A percentile compares a stretch with the other conserved stretches of the same genome.
Evolutionary conservation across 2,329 filamentous ascomycete species (phyloP).

Genomic region (Scolecobasidium constrictum): DNA sequence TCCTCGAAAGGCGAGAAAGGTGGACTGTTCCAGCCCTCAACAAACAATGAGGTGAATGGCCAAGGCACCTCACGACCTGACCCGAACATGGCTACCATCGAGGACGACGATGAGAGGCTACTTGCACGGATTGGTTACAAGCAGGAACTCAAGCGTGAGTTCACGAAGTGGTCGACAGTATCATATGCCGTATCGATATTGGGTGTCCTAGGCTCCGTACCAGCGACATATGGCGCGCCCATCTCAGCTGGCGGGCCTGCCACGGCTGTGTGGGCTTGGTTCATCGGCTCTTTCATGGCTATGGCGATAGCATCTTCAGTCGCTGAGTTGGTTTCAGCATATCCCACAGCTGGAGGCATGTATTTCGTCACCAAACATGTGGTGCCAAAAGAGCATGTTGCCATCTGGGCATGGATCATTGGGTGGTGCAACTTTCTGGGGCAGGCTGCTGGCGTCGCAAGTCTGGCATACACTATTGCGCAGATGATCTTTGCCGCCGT

Average conservation of each 20-base stretch:
- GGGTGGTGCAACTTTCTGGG: slow-evolving; percentile 59
- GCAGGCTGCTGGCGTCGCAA: slow-evolving; percentile 52
- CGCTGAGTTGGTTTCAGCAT: slow-evolving; percentile 55
- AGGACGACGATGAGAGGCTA: slow-evolving; percentile 48
- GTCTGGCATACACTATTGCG: slow-evolving; percentile 50
- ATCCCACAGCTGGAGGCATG: slow-evolving; percentile 57
- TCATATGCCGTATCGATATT: slow-evolving; percentile 57
- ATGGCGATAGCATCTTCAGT: slow-evolving; percentile 45
- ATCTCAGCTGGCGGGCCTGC: slow-evolving; percentile 49
- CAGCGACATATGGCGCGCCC: slow-evolving; percentile 50
- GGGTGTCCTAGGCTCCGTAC: slow-evolving; percentile 54
- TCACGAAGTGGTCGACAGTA: slow-evolving; percentile 55
- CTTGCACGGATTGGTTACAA: slow-evolving; percentile 52
- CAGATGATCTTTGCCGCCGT: slow-evolving; percentile 53
- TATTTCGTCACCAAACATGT: slow-evolving; percentile 59
- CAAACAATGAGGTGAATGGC: too few relatives aligned
- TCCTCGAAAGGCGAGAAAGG: too few relatives aligned
- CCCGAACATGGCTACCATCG: slow-evolving; percentile 37
- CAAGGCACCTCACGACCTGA: too few relatives aligned
- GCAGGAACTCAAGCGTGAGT: slow-evolving; percentile 51
- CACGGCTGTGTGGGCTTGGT: slow-evolving; percentile 56
- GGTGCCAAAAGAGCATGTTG: slow-evolving; percentile 48
- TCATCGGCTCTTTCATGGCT: slow-evolving; percentile 52
- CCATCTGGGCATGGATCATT: slow-evolving; percentile 54
- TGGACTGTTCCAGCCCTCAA: too few relatives aligned